phyloP scores from a whole-genome alignment of 1,284 basidiomycete species.

The Microbotryomycetes sp. region DNA sequence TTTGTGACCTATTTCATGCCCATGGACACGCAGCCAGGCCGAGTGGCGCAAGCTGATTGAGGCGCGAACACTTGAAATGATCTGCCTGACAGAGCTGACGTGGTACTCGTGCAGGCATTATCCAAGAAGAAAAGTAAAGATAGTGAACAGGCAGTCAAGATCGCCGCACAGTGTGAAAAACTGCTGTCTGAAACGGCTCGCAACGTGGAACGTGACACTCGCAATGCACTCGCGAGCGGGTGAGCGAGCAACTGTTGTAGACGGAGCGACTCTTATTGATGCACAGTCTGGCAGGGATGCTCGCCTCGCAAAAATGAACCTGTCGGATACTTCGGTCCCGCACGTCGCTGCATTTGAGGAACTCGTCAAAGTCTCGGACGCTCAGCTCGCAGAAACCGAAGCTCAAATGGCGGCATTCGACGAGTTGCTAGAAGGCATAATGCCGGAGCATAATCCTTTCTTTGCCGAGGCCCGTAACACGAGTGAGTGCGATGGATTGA shows the following conservation, averaged over 20 bases:
- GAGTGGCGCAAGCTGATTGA: background rate
- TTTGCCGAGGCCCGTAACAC: background rate
- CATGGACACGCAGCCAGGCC: background rate
- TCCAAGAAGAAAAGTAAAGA: constrained; percentile 2
- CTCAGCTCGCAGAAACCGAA: background rate
- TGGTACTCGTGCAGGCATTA: background rate
- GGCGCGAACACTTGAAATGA: background rate
- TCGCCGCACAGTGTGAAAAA: background rate
- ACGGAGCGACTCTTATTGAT: background rate
- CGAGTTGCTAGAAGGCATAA: background rate
- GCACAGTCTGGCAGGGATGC: background rate
- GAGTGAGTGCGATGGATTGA: constrained; percentile 4
- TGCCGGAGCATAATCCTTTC: background rate
- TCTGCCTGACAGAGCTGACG: too few relatives aligned
- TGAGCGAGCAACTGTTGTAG: background rate
- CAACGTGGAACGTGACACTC: background rate
- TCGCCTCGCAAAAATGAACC: background rate
- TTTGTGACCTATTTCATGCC: too few relatives aligned
- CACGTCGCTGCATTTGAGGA: background rate
- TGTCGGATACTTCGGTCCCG: background rate
- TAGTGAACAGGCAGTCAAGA: background rate
- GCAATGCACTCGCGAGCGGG: background rate
- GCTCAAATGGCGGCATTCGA: background rate
- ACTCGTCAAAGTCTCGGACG: background rate
- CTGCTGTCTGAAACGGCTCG: background rate